Evolutionary conservation across 2,329 filamentous ascomycete genomes (phyloP).

Genomic region (Colletotrichum eleusines): DNA sequence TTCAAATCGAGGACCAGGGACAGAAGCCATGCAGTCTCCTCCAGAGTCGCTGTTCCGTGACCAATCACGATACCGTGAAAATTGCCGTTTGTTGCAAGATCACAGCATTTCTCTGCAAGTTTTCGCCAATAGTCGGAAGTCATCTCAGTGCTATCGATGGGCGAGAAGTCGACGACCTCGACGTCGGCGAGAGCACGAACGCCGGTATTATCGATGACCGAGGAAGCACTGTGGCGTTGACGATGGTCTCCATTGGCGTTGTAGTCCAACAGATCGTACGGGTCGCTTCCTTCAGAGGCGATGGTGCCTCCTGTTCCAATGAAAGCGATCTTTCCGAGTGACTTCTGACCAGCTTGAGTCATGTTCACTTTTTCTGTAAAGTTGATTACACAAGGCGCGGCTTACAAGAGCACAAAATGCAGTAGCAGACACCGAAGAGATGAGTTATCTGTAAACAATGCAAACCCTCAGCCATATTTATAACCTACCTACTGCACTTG

Average conservation of each 20-base stretch:
- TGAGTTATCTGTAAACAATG: too few species aligned
- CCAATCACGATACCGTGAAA: constrained; percentile 20
- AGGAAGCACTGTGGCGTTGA: neutral
- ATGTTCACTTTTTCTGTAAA: too few species aligned
- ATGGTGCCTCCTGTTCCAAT: constrained; percentile 24
- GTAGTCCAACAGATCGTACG: constrained; percentile 29
- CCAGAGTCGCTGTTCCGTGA: constrained; percentile 33
- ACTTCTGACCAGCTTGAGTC: too few species aligned
- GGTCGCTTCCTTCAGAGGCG: constrained; percentile 5
- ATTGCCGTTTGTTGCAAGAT: neutral
- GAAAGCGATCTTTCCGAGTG: constrained; percentile 9
- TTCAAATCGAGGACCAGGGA: constrained; percentile 8
- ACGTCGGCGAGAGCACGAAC: constrained; percentile 3
- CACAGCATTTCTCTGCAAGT: constrained; percentile 2
- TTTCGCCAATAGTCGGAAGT: neutral
- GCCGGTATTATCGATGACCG: neutral
- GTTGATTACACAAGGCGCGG: too few species aligned
- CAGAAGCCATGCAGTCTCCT: constrained; percentile 28
- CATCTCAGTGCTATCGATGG: constrained; percentile 23
- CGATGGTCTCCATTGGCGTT: constrained; percentile 7
- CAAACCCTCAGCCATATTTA: too few species aligned
- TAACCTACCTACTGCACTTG: too few species aligned
- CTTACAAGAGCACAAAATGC: too few species aligned
- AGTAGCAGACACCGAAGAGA: too few species aligned
- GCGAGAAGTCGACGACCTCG: neutral